Evolutionary conservation across 2,329 filamentous ascomycete genomes (phyloP), one percentile per base, ranked within the genome.

Genomic region (Aspergillus awamori): DNA sequence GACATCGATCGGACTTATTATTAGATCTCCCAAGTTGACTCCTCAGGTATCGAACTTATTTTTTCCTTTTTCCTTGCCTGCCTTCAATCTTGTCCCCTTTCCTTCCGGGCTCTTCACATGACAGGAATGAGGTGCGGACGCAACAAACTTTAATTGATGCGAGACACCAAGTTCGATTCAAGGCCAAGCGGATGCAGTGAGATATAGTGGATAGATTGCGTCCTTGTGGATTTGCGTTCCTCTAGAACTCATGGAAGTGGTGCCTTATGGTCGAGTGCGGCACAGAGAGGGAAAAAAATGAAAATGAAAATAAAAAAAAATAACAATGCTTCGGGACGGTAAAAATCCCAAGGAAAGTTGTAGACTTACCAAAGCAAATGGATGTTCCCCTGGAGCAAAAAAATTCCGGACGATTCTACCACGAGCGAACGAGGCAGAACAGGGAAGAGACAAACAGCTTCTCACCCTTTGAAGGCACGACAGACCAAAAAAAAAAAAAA

Each of bases 391-490:
- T 45, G 65, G 63, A 60, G 11, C 33, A 36, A 56, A 65, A 65
- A 63, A 65, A 61, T 57, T 64, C 63, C 57, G 59, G 60, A 59
- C 39, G 60, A 58, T 56, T 68, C 71, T 74, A 73, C 72, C 72
- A 74, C 74, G 71, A 76, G 70, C 67, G 56, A 72, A 74, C 72
- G 70, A 74, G 72, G 69, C 65, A 72, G 68, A 68, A 58, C 49
- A 59, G 53, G 53, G 58, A 55, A 53, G 63, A 56, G 20, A 28
- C 48, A 52, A 65, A 56, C 53, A 51, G 59, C 60, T 63, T 67
- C 63, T 68, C 61, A 63, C 63, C 64, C 67, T 70, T 53, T 36
- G 33, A 60, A 67, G 60, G 57, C 65, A 70, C 66, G 67, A 63
- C 61, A 69, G 64, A 66, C 64, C 26, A 17, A 17, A 17, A 17